A percentile compares a stretch with the other conserved stretches of the same genome.
These are phyloP conservation scores for Chalciporus piperatus DNA, from an alignment of 768 basidiomycete species.

Conservation along the genomic window DNA sequence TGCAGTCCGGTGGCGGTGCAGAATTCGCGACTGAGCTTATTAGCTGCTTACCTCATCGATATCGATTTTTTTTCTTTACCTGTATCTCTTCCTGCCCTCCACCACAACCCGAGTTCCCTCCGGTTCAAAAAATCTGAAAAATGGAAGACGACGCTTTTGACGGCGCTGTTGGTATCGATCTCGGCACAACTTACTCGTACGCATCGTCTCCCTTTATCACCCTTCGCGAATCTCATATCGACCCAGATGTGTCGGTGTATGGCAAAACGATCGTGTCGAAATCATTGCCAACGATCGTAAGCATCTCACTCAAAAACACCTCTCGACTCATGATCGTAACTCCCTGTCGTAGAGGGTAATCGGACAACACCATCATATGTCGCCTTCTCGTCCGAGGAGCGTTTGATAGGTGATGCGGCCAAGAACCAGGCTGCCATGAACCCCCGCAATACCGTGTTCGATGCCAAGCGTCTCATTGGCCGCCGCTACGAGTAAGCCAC, in stretches of 20 bases:
- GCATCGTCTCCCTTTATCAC: constrained; percentile 27
- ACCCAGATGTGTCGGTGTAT: constrained; percentile 92
- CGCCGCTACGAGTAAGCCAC: constrained; percentile 84
- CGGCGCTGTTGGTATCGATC: constrained; percentile 96
- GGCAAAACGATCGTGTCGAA: constrained; percentile 99
- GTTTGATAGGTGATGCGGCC: constrained; percentile 97
- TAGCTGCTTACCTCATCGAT: constrained; percentile 53
- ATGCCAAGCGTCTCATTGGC: constrained; percentile 98
- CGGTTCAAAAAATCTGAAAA: constrained; percentile 42
- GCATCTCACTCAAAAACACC: constrained; percentile 29
- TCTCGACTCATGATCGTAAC: neutral
- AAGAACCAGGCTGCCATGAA: constrained; percentile 99
- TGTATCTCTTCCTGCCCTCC: constrained; percentile 22
- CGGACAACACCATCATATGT: constrained; percentile 99
- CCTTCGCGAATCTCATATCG: constrained; percentile 20
- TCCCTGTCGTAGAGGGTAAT: constrained; percentile 75
- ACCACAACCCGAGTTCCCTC: constrained; percentile 35
- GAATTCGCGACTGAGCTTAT: constrained; percentile 17
- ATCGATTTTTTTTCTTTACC: constrained; percentile 40
- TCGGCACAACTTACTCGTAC: constrained; percentile 96
- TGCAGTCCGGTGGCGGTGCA: constrained; percentile 30
- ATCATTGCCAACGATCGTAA: constrained; percentile 96
- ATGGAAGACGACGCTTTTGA: constrained; percentile 88
- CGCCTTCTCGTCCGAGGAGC: constrained; percentile 94
- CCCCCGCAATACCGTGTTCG: constrained; percentile 98